Base-by-base conservation (phyloP, 768 basidiomycete genomes). In the Phlegmacium glaucopus region DNA sequence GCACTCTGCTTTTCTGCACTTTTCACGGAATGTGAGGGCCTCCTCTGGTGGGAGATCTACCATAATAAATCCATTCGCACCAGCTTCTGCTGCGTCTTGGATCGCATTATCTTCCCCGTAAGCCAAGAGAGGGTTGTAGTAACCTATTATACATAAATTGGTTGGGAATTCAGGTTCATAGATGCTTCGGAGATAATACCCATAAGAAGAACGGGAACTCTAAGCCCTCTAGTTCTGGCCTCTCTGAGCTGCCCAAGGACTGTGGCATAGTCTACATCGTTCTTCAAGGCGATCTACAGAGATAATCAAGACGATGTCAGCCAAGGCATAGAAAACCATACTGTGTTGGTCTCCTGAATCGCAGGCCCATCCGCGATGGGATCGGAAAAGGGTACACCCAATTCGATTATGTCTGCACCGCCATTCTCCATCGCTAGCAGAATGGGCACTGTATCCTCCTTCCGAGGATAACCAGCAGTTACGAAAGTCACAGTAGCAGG, bases 31-130 rank as follows among this genome's bases (percentile, higher is more conserved):
- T 18, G 77, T 70, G 52, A 94, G 70, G 26, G 96, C 94, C 66
- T 99, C 96, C 68, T 97, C 94, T 11, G 96, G 96, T 28, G 96
- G 96, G 25, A 98, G 82, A 63, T 99, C 96, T 18, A 98, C 94
- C 70, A 99, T 83, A 56, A 98, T 94, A 62, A 94, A 99, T 1
- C 96, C 96, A 64, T 95, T 98, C 0, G 92, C 96, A 12, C 95
- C 95, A 13, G 92, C 93, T 48, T 85, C 83, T 39, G 71, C 76
- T 2, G 94, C 94, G 62, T 96, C 94, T 45, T 84, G 80, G 18
- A 98, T 93, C 4, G 95, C 88, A 63, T 83, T 88, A 50, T 95
- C 90, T 69, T 99, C 96, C 3, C 94, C 94, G 58, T 97, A 95
- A 0, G 94, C 91, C 36, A 98, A 76, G 29, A 98, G 66, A 11